phyloP scores from a whole-genome alignment of 768 basidiomycete species.

The Rhodotorula diobovata region DNA sequence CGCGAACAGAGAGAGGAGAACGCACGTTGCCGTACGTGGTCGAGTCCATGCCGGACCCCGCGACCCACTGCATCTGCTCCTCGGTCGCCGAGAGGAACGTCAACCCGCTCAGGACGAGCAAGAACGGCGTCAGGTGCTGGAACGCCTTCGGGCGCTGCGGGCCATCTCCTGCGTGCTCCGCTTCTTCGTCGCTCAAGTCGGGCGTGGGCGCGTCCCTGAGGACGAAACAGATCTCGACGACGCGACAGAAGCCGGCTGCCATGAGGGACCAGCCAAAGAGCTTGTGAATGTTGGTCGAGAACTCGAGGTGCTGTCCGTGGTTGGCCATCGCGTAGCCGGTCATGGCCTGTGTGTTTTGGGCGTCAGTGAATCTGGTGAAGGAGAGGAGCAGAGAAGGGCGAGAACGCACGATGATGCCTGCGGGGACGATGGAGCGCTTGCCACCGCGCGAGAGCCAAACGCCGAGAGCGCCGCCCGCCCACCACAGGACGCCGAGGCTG shows the following conservation, averaged over 20 bases:
- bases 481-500: slow-evolving; percentile 78
- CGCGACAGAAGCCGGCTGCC: slow-evolving; percentile 71
- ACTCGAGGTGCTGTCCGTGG: slow-evolving; percentile 60
- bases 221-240: slow-evolving; percentile 81
- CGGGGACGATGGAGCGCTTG: slow-evolving; percentile 73
- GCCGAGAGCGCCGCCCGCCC: slow-evolving; percentile 84
- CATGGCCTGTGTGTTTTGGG: slow-evolving; percentile 60
- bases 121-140: slow-evolving; percentile 78
- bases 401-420: slow-evolving; percentile 60
- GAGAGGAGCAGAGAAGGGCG: neutral
- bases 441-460: slow-evolving; percentile 74
- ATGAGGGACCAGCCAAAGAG: slow-evolving; percentile 82
- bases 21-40: slow-evolving; percentile 64
- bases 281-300: slow-evolving; percentile 78
- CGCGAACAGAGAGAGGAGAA: neutral
- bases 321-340: slow-evolving; percentile 89
- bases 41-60: slow-evolving; percentile 71
- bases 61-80: slow-evolving; percentile 71
- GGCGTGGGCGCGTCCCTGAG: slow-evolving; percentile 44
- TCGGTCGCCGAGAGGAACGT: slow-evolving; percentile 92
- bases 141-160: slow-evolving; percentile 52
- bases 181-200: neutral
- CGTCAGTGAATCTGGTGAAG: neutral
- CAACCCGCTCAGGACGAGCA: slow-evolving; percentile 62
- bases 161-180: no score